phyloP scores from a whole-genome alignment of 2,329 filamentous ascomycete genomes.

The Penicillium sp. region DNA sequence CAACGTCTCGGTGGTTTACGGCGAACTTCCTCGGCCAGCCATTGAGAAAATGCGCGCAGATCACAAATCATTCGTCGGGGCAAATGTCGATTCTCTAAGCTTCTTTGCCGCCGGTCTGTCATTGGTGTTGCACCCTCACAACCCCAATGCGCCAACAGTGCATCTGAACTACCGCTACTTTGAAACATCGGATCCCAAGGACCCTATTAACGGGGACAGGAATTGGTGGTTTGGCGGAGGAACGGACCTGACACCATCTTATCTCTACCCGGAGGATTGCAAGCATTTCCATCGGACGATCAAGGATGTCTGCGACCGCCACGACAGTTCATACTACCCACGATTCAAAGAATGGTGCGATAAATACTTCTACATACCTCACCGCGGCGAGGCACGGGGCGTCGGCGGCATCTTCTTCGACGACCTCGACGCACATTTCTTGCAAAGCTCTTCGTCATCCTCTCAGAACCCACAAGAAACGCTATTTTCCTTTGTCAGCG shows the following conservation, averaged over 20 bases:
- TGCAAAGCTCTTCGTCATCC: slow-evolving; percentile 34
- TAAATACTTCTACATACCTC: slow-evolving; percentile 92
- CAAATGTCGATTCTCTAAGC: slow-evolving; percentile 74
- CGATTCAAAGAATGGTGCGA: slow-evolving; percentile 98
- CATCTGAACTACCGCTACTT: slow-evolving; percentile 99
- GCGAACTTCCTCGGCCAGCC: slow-evolving; percentile 77
- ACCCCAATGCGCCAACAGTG: slow-evolving; percentile 95
- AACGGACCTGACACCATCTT: slow-evolving; percentile 86
- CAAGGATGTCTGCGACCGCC: slow-evolving; percentile 87
- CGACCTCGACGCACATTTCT: slow-evolving; percentile 68
- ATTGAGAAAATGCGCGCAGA: slow-evolving; percentile 92
- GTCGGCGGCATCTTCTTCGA: slow-evolving; percentile 98
- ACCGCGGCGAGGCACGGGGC: slow-evolving; percentile 80
- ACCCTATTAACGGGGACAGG: slow-evolving; percentile 63
- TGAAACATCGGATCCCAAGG: slow-evolving; percentile 83
- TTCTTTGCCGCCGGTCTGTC: slow-evolving; percentile 96
- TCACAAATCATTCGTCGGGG: slow-evolving; percentile 80
- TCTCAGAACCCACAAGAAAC: slow-evolving; percentile 82
- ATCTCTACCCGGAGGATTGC: slow-evolving; percentile 94
- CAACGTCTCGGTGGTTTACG: slow-evolving; percentile 92
- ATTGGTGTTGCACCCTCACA: slow-evolving; percentile 86
- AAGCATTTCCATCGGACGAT: slow-evolving; percentile 94
- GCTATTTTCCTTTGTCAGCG: slow-evolving; percentile 82
- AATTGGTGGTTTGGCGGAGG: slow-evolving; percentile 97
- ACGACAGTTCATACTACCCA: slow-evolving; percentile 87